Conservation (phyloP, 1,284 basidiomycete species). For the Phaffia rhodozyma region DNA sequence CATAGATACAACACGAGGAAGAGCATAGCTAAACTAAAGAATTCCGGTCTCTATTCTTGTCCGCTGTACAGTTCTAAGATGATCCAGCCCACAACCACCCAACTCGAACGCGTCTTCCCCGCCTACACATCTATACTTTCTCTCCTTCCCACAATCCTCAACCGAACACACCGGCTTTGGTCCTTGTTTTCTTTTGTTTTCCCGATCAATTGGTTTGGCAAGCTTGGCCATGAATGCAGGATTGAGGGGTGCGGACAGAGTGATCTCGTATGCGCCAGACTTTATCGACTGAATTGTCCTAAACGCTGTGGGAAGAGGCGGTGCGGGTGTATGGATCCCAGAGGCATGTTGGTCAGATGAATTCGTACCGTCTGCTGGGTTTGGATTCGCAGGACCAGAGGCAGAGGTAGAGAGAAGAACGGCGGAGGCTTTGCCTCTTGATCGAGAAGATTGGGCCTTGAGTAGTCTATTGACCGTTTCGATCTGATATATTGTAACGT, state of each 20-base stretch:
- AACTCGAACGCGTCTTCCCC: background rate
- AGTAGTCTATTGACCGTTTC: constrained; percentile 15
- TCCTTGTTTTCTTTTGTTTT: background rate
- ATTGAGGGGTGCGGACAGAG: background rate
- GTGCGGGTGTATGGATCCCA: no score
- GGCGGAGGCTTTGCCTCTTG: background rate
- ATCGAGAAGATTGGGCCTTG: constrained; percentile 1
- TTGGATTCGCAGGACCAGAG: background rate
- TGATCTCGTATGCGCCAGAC: background rate
- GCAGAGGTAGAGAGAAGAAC: no score
- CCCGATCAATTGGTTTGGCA: no score
- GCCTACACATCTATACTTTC: background rate
- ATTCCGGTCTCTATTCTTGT: background rate
- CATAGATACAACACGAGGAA: no score
- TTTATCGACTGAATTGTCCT: background rate
- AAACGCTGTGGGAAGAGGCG: constrained; percentile 2
- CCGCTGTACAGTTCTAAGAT: constrained; percentile 1
- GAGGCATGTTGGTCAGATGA: background rate
- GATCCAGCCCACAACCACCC: constrained; percentile 8
- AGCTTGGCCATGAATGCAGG: background rate
- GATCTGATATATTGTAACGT: background rate
- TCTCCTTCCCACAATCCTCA: background rate
- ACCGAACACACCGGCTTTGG: background rate
- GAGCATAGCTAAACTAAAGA: no score
- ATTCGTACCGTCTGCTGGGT: background rate